Percentiles rank a stretch among this genome's conserved stretches.
Evolutionary conservation across 2,329 filamentous ascomycete species (phyloP).

Genomic region (Venturia carpophila): DNA sequence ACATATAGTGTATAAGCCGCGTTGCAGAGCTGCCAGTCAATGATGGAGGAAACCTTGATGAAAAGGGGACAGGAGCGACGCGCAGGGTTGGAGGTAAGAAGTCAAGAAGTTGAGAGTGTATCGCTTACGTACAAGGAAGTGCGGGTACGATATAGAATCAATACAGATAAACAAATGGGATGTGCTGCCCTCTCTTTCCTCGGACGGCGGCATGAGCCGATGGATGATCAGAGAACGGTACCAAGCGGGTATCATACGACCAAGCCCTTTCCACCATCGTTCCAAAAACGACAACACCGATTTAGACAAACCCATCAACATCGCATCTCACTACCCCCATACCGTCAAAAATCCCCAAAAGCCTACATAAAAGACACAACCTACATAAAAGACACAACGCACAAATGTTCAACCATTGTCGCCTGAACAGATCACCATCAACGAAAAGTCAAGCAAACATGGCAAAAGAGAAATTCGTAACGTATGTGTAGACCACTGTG

Average conservation of each 20-base stretch:
- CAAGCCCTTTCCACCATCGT: neutral
- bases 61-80: too few relatives aligned
- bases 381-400: neutral
- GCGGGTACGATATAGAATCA: neutral
- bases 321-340: too few relatives aligned
- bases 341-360: neutral
- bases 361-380: neutral
- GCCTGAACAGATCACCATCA: neutral
- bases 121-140: neutral
- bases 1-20: too few relatives aligned
- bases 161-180: neutral
- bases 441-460: neutral
- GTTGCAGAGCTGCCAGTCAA: too few relatives aligned
- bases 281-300: neutral
- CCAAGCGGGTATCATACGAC: neutral
- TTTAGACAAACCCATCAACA: neutral
- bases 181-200: neutral
- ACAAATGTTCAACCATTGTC: neutral
- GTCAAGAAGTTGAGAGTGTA: too few relatives aligned
- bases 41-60: too few relatives aligned
- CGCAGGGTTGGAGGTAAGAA: too few relatives aligned
- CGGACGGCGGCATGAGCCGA: neutral
- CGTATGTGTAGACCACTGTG: conserved; percentile 2
- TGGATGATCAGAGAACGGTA: neutral
- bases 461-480: conserved; percentile 9